Evolutionary conservation across 805 yeast genomes (phyloP), one percentile per base, ranked within the genome.

Genomic region (Hanseniaspora singularis): DNA sequence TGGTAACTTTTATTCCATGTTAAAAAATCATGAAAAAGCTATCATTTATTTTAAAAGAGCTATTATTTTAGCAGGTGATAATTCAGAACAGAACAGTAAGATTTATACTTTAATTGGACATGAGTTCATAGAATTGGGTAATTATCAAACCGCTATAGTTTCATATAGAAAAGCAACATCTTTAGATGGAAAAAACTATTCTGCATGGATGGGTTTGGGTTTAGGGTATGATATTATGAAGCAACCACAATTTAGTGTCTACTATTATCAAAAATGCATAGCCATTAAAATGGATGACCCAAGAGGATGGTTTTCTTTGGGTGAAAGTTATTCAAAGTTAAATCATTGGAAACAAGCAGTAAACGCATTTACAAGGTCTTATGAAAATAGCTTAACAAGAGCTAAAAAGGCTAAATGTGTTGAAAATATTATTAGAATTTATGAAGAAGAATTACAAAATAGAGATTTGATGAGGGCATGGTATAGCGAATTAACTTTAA

Each of bases 21-120:
- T 82, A 54, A 84, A 87, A 51, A 95, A 92, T 55, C 98, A 92
- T 63, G 96, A 87, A 60, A 84, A 83, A 63, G 94, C 99, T 0
- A 85, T 92, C 51, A 77, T 81, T 77, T 87, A 86, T 63, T 92
- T 88, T 58, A 81, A 86, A 55, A 71, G 97, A 47, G 98, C 98
- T 0, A 66, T 92, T 32, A 75, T 84, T 0, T 68, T 92, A 50
- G 83, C 87, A 59, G 76, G 81, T 51, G 76, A 76, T 54, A 85
- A 94, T 54, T 67, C 87, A 16, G 18, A 33, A 18, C 33, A 37
- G 30, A 44, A 31, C 14, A 28, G 41, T 16, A 76, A 86, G 52
- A 96, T 97, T 0, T 92, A 97, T 97, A 92, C 97, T 0, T 68
- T 92, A 49, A 87, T 92, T 96, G 99, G 99, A 10, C 99, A 92